A percentile compares a stretch with the other conserved stretches of the same genome.
Evolutionary conservation across 306 rosid species (phyloP).

Genomic region (Sechiopsis laciniata): DNA sequence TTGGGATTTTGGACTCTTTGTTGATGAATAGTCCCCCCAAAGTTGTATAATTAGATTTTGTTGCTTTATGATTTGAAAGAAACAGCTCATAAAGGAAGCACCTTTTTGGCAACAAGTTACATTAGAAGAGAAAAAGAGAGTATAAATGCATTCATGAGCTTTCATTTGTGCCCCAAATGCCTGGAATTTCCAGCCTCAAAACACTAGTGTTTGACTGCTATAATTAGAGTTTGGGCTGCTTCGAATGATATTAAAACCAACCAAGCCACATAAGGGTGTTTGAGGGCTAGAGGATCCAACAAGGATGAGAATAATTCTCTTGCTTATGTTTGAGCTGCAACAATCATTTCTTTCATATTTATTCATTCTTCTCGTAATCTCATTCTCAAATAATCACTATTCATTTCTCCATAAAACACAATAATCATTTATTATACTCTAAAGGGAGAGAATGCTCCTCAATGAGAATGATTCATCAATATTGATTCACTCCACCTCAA

Average conservation of each 20-base stretch:
- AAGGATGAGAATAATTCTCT: too few species aligned
- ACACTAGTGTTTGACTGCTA: too few species aligned
- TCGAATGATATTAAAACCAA: neutral
- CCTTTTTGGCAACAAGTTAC: neutral
- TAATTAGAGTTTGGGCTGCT: too few species aligned
- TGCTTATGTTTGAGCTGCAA: too few species aligned
- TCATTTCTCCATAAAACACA: too few species aligned
- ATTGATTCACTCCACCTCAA: too few species aligned
- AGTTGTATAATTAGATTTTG: neutral
- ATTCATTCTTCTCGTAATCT: too few species aligned
- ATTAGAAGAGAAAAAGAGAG: constrained; percentile 26
- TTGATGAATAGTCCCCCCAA: neutral
- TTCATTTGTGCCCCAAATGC: constrained; percentile 33
- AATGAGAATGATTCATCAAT: too few species aligned
- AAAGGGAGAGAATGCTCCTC: too few species aligned
- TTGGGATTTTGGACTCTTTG: neutral
- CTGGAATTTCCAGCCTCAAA: constrained; percentile 21
- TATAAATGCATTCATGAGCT: constrained; percentile 24
- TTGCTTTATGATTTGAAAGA: neutral
- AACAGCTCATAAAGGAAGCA: neutral
- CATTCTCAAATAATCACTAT: too few species aligned
- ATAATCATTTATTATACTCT: too few species aligned
- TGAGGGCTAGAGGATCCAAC: neutral
- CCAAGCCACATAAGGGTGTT: neutral
- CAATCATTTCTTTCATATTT: too few species aligned